phyloP scores from a whole-genome alignment of 176 grass and related monocot species.

The bread wheat (Triticum aestivum) region IWGSC_CS_RefSeq_v2.1 NC_057801.1:432246232-432246731 shows the following conservation, averaged over 20 bases:
- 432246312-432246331: slow-evolving; percentile 1
- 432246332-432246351: neutral
- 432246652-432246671: slow-evolving; percentile 53
- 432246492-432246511: neutral
- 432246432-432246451: slow-evolving; percentile 41
- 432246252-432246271: neutral
- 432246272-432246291: neutral
- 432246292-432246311: neutral
- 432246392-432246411: neutral
- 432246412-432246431: neutral
- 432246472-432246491: slow-evolving; percentile 30
- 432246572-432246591: slow-evolving; percentile 74
- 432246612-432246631: slow-evolving; percentile 26
- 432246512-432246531: neutral
- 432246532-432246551: slow-evolving; percentile 40
- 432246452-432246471: slow-evolving; percentile 26
- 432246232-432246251: neutral
- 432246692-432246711: slow-evolving; percentile 56
- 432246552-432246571: slow-evolving; percentile 66
- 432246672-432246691: slow-evolving; percentile 76
- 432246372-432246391: neutral
- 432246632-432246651: slow-evolving; percentile 39
- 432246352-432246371: neutral
- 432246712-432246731: neutral
- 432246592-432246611: slow-evolving; percentile 53